These are phyloP conservation scores for Botrytis elliptica DNA, from an alignment of 2,329 filamentous ascomycete genomes.

Conservation along the genomic window DNA sequence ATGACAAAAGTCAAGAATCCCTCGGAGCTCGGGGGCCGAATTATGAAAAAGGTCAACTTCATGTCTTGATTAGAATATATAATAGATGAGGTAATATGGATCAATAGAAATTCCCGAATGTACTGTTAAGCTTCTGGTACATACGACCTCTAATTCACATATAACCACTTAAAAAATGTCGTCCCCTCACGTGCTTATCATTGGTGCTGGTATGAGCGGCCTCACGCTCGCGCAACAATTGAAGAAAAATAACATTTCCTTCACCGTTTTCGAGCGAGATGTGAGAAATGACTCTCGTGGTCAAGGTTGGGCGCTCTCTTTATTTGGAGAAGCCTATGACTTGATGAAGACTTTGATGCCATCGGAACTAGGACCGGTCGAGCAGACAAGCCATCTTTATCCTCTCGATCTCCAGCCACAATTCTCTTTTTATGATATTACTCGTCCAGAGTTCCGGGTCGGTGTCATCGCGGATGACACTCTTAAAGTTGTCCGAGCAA, in stretches of 20 bases:
- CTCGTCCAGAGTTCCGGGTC: neutral
- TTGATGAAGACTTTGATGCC: neutral
- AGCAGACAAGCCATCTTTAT: neutral
- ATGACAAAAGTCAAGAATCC: neutral
- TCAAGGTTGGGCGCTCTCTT: neutral
- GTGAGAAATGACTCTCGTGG: neutral
- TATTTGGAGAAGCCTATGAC: neutral
- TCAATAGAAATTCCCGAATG: neutral
- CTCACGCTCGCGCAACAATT: neutral
- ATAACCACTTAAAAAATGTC: neutral
- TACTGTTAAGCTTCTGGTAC: neutral
- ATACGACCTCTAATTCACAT: neutral
- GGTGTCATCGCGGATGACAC: neutral
- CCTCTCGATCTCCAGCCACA: neutral
- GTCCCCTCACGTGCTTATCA: constrained; percentile 33
- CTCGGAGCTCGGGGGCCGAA: neutral
- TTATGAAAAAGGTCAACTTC: neutral
- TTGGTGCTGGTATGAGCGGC: constrained; percentile 21
- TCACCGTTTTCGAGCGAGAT: neutral
- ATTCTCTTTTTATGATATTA: neutral
- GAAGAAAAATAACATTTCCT: neutral
- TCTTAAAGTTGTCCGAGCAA: neutral
- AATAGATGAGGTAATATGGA: neutral
- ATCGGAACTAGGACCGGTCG: neutral
- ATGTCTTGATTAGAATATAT: neutral